Conservation (phyloP, 257 asterid genomes). For the Verbascum thapsus region DNA sequence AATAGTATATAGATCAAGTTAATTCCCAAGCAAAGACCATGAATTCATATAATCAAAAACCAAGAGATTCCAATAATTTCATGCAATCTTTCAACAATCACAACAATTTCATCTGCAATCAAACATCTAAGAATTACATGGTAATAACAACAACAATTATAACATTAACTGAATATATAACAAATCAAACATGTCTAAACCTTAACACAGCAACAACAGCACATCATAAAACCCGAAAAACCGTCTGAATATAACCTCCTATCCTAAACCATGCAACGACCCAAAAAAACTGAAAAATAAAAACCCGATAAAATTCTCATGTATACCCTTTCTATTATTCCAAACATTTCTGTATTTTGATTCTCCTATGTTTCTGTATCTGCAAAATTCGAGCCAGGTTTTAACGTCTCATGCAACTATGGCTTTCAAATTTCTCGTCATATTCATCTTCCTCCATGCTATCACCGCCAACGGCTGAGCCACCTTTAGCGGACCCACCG, state of each 20-base stretch:
- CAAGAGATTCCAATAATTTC: too few species aligned
- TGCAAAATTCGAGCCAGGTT: slow-evolving; percentile 39
- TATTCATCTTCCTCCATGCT: slow-evolving; percentile 46
- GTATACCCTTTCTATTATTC: slow-evolving; percentile 3
- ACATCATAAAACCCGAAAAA: not conserved
- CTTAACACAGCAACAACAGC: not conserved
- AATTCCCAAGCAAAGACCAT: too few species aligned
- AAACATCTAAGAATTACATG: not conserved
- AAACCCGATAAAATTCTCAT: not conserved
- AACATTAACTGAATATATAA: not conserved
- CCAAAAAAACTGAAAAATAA: not conserved
- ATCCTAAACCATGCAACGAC: slow-evolving; percentile 13
- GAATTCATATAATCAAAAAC: too few species aligned
- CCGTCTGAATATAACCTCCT: slow-evolving; percentile 1
- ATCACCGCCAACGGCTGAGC: slow-evolving; percentile 33
- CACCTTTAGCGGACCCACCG: slow-evolving; percentile 34
- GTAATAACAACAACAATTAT: not conserved
- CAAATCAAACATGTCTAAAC: not conserved
- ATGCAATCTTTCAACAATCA: too few species aligned
- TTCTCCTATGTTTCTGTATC: slow-evolving; percentile 28
- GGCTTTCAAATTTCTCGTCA: slow-evolving; percentile 43
- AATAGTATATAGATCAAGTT: too few species aligned
- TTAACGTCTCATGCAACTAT: slow-evolving; percentile 32
- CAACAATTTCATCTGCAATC: not conserved
- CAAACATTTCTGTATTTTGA: not conserved